A percentile compares a stretch with the other conserved stretches of the same genome.
Conservation (phyloP, 257 asterid species). For the Forsythia viridissima region DNA sequence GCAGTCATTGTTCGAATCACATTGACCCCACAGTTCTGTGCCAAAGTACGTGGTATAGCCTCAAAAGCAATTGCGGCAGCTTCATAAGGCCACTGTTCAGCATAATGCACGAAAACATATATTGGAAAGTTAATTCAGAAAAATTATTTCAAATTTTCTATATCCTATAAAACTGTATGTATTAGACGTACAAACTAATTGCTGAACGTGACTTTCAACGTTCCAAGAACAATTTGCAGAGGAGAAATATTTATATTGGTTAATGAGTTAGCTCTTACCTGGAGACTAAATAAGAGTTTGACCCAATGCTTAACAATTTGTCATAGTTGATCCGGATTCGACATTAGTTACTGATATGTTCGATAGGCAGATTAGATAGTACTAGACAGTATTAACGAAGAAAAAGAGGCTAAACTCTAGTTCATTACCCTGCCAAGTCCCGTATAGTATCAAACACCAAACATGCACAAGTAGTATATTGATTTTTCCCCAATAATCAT, state of each 20-base stretch:
- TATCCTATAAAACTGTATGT: not conserved
- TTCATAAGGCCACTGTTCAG: slow-evolving; percentile 94
- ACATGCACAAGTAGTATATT: not conserved
- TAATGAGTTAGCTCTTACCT: not conserved
- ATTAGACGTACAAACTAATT: not conserved
- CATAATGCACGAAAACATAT: not conserved
- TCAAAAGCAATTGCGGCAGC: slow-evolving; percentile 98
- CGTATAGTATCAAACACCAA: not conserved
- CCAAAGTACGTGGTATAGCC: slow-evolving; percentile 95
- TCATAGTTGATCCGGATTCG: not conserved
- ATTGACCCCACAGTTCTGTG: slow-evolving; percentile 96
- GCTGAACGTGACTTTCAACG: not conserved
- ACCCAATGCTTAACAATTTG: not conserved
- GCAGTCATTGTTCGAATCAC: slow-evolving; percentile 95
- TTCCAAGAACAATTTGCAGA: not conserved
- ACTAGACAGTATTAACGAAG: not conserved
- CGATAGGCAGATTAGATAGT: not conserved
- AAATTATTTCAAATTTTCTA: not conserved
- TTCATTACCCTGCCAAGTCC: not conserved
- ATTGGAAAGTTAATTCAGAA: not conserved
- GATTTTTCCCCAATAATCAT: not conserved
- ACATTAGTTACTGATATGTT: not conserved
- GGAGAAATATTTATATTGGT: not conserved
- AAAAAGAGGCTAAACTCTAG: not conserved
- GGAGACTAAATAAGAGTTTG: not conserved